Evolutionary conservation across 2,329 filamentous ascomycete genomes (phyloP), one percentile per base, ranked within the genome.

Genomic region (Curvularia sp.): DNA sequence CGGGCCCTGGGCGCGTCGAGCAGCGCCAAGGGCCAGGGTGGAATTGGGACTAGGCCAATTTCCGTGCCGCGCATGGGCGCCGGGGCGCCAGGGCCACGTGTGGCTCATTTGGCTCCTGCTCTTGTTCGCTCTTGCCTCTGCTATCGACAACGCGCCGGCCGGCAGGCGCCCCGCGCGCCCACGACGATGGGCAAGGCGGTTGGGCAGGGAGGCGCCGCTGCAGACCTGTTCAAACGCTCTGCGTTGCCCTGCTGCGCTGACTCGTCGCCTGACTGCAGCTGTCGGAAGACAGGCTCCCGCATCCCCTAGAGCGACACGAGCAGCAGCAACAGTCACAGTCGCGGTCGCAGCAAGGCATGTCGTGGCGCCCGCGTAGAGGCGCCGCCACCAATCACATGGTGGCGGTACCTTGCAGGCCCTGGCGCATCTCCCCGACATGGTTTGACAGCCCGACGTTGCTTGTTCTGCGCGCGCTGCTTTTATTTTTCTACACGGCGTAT

Each of bases 11-110:
- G 66, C 61, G 60, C 48, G 48, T 61, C 48, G 57, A 55, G 58
- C 58, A 58, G 55, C 55, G 41, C 57, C 66, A 57, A 58, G 67
- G 67, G 4, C 4, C 24, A 26, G 24, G 24, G 55, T 64, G 59
- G 33, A 57, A 56, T 58, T 62, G 57, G 10, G 64, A 64, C 66
- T 68, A 70, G 49, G 48, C 62, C 68, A 64, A 68, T 68, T 67
- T 68, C 66, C 67, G 65, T 58, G 50, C 48, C 33, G 54, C 38
- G 67, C 65, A 67, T 68, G 65, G 63, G 62, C 64, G 18, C 18
- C 18, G 18, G 18, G 18, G 18, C 18, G 18, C 18, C 18, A 18
- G 18, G 18, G 18, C 60, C 59, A 6, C 24, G 24, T 18, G 24
- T 26, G 24, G 24, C 24, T 26, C 24, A 4, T 26, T 26, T 26